Evolutionary conservation across 2,329 filamentous ascomycete species (phyloP).

Genomic region (Alternaria postmessia): DNA sequence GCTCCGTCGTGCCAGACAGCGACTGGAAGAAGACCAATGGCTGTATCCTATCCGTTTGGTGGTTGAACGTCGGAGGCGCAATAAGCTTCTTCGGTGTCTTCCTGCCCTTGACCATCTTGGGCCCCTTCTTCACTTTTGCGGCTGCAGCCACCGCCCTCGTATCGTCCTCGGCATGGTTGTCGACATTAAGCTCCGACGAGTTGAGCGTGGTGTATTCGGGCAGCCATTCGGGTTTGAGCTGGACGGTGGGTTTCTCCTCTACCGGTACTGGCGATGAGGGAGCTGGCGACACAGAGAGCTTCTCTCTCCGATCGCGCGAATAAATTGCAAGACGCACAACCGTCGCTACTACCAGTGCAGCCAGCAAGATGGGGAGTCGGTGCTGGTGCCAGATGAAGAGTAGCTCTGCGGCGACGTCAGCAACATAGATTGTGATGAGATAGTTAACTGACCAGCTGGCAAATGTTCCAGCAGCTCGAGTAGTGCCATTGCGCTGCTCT

Average conservation of each 20-base stretch:
- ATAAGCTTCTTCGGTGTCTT: conserved; percentile 33
- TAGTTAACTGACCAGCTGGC: conserved; percentile 22
- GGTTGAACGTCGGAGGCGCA: conserved; percentile 33
- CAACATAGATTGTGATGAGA: background rate
- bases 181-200: conserved; percentile 30
- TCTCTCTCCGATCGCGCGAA: conserved; percentile 38
- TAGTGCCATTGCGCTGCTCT: conserved; percentile 25
- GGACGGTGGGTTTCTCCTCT: conserved; percentile 38
- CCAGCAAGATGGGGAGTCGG: conserved; percentile 45
- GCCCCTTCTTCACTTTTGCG: conserved; percentile 40
- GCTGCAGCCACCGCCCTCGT: conserved; percentile 26
- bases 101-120: conserved; percentile 52
- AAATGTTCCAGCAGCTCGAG: conserved; percentile 20
- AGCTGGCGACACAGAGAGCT: conserved; percentile 39
- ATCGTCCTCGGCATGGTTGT: conserved; percentile 43
- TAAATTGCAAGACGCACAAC: conserved; percentile 41
- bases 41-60: conserved; percentile 64
- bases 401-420: conserved; percentile 37
- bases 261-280: conserved; percentile 39
- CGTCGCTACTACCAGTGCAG: conserved; percentile 38
- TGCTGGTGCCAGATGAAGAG: conserved; percentile 50
- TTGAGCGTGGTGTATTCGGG: conserved; percentile 43
- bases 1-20: conserved; percentile 82
- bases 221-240: conserved; percentile 47
- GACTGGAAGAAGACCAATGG: conserved; percentile 89